Conservation (phyloP, 129 eudicot species). For the Tagetes patula region DNA sequence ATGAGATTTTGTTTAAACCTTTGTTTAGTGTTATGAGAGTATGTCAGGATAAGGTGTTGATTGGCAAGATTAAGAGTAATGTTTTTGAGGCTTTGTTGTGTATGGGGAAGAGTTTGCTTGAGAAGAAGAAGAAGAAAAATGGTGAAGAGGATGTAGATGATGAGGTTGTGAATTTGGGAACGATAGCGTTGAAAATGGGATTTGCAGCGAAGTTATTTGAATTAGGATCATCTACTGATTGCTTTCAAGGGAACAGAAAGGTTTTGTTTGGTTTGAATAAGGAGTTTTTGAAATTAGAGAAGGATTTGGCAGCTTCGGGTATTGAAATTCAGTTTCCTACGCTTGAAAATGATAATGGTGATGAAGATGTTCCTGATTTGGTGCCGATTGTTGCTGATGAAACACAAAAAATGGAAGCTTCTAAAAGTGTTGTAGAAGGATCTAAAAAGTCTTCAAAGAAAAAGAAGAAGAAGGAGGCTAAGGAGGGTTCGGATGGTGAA, state of each 20-base stretch:
- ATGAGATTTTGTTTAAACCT: slow-evolving; percentile 49
- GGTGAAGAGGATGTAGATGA: slow-evolving; percentile 42
- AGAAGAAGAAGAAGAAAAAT: slow-evolving; percentile 45
- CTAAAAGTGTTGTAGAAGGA: slow-evolving; percentile 28
- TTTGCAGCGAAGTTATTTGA: slow-evolving; percentile 59
- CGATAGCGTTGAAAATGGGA: slow-evolving; percentile 55
- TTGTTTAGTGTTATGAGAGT: slow-evolving; percentile 42
- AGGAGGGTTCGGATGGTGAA: slow-evolving; percentile 29
- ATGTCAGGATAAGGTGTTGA: slow-evolving; percentile 54
- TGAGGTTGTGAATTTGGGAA: slow-evolving; percentile 47
- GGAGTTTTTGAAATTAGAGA: slow-evolving; percentile 74
- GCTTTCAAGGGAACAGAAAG: slow-evolving; percentile 92
- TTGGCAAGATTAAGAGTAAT: slow-evolving; percentile 60
- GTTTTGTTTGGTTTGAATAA: slow-evolving; percentile 65
- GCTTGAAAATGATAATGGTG: slow-evolving; percentile 33
- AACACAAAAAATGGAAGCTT: slow-evolving; percentile 5
- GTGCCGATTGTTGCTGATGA: slow-evolving; percentile 42
- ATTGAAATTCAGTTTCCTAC: slow-evolving; percentile 49
- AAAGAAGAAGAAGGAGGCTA: slow-evolving; percentile 43
- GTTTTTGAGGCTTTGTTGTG: slow-evolving; percentile 66
- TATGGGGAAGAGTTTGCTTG: slow-evolving; percentile 59
- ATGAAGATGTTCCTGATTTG: slow-evolving; percentile 66
- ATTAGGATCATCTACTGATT: slow-evolving; percentile 60
- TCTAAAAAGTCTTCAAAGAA: slow-evolving; percentile 37
- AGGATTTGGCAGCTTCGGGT: slow-evolving; percentile 60